Evolutionary conservation across 2,329 filamentous ascomycete genomes (phyloP), one percentile per base, ranked within the genome.

Genomic region (Teratosphaeria epicoccoides): DNA sequence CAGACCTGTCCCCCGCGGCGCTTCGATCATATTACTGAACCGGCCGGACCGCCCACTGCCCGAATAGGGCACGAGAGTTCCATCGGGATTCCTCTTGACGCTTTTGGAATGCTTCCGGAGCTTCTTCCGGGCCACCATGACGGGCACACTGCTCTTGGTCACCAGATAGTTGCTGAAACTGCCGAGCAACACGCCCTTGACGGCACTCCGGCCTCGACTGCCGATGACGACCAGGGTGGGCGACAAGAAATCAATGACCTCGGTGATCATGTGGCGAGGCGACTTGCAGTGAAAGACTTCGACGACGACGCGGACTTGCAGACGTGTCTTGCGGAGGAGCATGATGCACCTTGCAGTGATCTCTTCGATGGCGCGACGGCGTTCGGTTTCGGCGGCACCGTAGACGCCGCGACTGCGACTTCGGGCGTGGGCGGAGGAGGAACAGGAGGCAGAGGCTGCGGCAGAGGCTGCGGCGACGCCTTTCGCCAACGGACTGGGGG

Each of bases 221-320:
- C 93, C 93, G 53, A 97, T 81, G 59, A 98, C 88, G 20, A 96
- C 91, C 54, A 98, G 75, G 1, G 91, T 97, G 4, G 93, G 93
- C 58, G 85, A 87, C 49, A 97, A 79, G 57, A 88, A 81, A 68
- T 98, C 93, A 69, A 98, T 97, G 60, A 96, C 89, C 73, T 97
- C 93, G 0, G 89, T 95, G 57, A 98, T 89, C 73, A 97, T 79
- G 68, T 96, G 90, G 68, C 93, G 91, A 3, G 93, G 89, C 64
- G 87, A 96, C 76, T 96, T 97, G 83, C 93, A 97, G 71, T 97
- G 93, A 59, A 98, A 85, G 24, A 97, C 91, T 70, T 98, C 93
- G 28, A 98, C 85, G 48, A 95, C 88, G 46, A 96, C 87, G 52
- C 89, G 83, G 47, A 96, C 90, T 68, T 98, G 91, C 53, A 98